These are phyloP conservation scores for Blepharisma stoltei DNA, from an alignment of 73 alveolate species.

Conservation along the genomic window DNA sequence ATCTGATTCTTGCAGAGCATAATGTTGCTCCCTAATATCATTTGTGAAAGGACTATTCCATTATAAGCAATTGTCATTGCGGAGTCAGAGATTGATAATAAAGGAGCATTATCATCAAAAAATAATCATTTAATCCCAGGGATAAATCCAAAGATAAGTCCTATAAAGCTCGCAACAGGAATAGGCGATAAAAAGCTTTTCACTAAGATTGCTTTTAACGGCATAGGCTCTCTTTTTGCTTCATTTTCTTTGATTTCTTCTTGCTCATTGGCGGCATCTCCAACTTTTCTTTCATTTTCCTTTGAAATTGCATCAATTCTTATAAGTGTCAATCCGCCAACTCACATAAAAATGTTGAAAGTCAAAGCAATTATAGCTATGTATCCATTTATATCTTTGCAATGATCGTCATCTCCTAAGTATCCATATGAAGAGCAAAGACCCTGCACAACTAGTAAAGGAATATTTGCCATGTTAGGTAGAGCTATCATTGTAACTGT, in stretches of 20 bases:
- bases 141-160: not conserved
- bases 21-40: not conserved
- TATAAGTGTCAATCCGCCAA: not conserved
- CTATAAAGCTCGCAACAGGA: conserved; percentile 17
- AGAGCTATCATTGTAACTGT: not conserved
- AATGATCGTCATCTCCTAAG: not conserved
- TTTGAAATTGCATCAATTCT: not conserved
- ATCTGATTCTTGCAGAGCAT: not conserved
- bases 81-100: not conserved
- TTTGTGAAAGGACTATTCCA: not conserved
- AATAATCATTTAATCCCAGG: not conserved
- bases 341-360: not conserved
- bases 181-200: not conserved
- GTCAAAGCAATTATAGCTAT: not conserved
- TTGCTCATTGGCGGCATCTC: not conserved
- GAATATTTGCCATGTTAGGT: not conserved
- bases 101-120: not conserved
- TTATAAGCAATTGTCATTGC: not conserved
- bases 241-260: not conserved
- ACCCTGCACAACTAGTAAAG: not conserved
- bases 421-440: conserved; percentile 14
- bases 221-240: not conserved
- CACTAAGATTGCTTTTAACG: not conserved
- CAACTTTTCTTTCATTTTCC: no score
- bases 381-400: not conserved